phyloP scores from a whole-genome alignment of 768 basidiomycete species.

The Tylopilus felleus region DNA sequence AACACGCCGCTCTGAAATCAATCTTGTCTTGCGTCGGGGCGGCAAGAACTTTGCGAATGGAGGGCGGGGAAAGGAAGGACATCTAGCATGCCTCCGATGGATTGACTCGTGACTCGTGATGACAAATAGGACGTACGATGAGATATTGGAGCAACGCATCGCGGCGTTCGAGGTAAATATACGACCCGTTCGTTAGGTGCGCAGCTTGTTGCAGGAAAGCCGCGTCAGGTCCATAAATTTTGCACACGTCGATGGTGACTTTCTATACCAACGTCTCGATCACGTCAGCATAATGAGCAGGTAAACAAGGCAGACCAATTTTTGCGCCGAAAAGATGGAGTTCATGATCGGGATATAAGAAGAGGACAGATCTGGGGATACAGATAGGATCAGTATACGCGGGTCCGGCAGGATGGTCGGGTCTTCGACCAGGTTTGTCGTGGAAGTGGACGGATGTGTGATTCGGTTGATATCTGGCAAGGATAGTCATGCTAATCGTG shows the following conservation, averaged over 20 bases:
- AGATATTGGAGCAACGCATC: constrained; percentile 92
- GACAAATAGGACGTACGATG: constrained; percentile 46
- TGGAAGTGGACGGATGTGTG: constrained; percentile 33
- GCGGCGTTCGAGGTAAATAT: constrained; percentile 76
- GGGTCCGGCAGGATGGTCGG: constrained; percentile 42
- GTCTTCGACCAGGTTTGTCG: constrained; percentile 29
- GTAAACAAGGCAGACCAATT: constrained; percentile 57
- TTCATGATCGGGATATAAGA: constrained; percentile 99
- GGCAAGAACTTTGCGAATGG: constrained; percentile 72
- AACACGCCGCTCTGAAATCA: constrained; percentile 96
- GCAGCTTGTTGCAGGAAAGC: constrained; percentile 98
- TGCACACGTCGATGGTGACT: constrained; percentile 95
- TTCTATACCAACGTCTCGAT: constrained; percentile 54
- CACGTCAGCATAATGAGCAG: background rate
- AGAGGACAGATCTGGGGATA: constrained; percentile 83
- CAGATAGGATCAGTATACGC: constrained; percentile 76
- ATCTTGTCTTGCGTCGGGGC: constrained; percentile 93
- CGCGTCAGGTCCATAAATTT: constrained; percentile 82
- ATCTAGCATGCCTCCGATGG: constrained; percentile 50
- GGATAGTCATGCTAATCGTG: constrained; percentile 23
- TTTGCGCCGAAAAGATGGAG: constrained; percentile 97
- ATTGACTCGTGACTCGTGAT: constrained; percentile 3
- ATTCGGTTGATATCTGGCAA: constrained; percentile 66
- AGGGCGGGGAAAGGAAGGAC: constrained; percentile 70
- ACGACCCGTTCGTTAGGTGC: constrained; percentile 92